Percentiles rank a stretch among this genome's conserved stretches.
These are phyloP conservation scores for Ophiocordyceps robertsii DNA, from an alignment of 2,329 filamentous ascomycete species.

Conservation along the genomic window DNA sequence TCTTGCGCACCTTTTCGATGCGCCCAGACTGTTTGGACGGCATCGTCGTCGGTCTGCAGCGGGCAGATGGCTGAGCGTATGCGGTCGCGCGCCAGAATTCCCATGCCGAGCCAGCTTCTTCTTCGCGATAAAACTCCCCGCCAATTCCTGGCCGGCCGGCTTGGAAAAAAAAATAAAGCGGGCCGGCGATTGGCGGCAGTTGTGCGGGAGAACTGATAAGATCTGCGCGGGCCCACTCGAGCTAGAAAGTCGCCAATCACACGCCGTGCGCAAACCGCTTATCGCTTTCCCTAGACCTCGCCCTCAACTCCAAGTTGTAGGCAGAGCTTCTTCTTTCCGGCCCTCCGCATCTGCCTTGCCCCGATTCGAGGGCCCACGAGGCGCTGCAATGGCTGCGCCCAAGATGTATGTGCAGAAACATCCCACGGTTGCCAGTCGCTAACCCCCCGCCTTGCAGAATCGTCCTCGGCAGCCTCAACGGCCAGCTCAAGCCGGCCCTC, in stretches of 20 bases:
- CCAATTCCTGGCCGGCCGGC: not conserved
- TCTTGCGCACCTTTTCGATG: slow-evolving; percentile 56
- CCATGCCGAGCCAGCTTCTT: not conserved
- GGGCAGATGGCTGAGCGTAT: slow-evolving; percentile 7
- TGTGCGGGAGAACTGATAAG: slow-evolving; percentile 23
- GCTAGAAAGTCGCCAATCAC: slow-evolving; percentile 16
- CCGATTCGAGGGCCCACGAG: not conserved
- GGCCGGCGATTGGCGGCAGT: slow-evolving; percentile 10
- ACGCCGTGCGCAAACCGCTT: slow-evolving; percentile 17
- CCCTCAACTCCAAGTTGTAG: not conserved
- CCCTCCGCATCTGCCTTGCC: not conserved
- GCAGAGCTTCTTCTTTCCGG: not conserved
- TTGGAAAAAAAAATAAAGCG: not conserved
- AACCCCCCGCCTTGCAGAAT: slow-evolving; percentile 33
- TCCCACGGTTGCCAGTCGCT: not conserved
- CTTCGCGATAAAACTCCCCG: not conserved
- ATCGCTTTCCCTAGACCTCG: slow-evolving; percentile 9
- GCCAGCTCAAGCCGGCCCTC: slow-evolving; percentile 63
- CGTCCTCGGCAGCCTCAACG: slow-evolving; percentile 72
- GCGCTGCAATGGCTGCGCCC: slow-evolving; percentile 27
- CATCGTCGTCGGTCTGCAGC: slow-evolving; percentile 30
- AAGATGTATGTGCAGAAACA: slow-evolving; percentile 29
- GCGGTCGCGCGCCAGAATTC: not conserved
- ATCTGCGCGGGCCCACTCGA: slow-evolving; percentile 2
- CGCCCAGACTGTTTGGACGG: slow-evolving; percentile 49